Evolutionary conservation across 495 filamentous ascomycete species (phyloP).

Genomic region (Tuber microsphaerosporum): DNA sequence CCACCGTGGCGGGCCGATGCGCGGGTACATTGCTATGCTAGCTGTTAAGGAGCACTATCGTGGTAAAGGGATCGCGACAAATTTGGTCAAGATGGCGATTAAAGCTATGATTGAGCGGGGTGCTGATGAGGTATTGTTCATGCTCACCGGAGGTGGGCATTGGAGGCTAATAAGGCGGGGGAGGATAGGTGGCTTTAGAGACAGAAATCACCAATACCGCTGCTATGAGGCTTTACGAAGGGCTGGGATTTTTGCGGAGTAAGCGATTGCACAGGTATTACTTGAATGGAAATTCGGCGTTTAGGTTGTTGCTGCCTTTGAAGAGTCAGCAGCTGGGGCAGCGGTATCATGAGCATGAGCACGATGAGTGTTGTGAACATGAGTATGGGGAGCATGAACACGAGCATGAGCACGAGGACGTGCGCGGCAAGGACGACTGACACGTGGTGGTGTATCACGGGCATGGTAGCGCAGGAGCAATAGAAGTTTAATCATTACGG

Average conservation of each 20-base stretch:
- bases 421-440: not conserved
- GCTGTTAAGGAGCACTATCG: conserved; percentile 72
- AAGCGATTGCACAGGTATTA: conserved; percentile 96
- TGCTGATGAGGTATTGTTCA: conserved; percentile 70
- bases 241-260: conserved; percentile 83
- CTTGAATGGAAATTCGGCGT: conserved; percentile 91
- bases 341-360: conserved; percentile 6
- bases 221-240: conserved; percentile 87
- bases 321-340: conserved; percentile 50
- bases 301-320: conserved; percentile 74
- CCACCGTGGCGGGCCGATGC: conserved; percentile 65
- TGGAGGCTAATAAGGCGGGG: not conserved
- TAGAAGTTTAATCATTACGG: not conserved
- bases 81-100: conserved; percentile 80
- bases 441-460: not conserved
- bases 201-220: conserved; percentile 92
- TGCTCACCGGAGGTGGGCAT: not conserved
- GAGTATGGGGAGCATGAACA: conserved; percentile 25
- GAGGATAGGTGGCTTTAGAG: conserved; percentile 73
- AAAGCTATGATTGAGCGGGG: conserved; percentile 77
- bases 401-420: not conserved
- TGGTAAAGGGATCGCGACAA: conserved; percentile 78
- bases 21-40: conserved; percentile 98
- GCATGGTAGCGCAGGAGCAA: not conserved
- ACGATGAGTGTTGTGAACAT: conserved; percentile 21